Percentiles rank a stretch among this genome's conserved stretches.
Evolutionary conservation across 768 basidiomycete genomes (phyloP).

Genomic region (Naganishia antarctica): DNA sequence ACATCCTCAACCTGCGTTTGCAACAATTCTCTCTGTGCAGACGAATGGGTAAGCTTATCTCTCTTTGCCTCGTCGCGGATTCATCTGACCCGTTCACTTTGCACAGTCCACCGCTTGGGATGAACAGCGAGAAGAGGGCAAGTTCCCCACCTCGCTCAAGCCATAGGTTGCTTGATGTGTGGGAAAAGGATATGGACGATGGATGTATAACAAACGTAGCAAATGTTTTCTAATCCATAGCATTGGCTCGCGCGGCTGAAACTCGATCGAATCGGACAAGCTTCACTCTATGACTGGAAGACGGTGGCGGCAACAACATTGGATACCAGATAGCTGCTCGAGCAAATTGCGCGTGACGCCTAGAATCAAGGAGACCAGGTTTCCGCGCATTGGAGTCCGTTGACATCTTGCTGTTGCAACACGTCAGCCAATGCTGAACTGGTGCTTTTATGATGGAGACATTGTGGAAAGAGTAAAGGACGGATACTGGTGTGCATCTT

Average conservation of each 20-base stretch:
- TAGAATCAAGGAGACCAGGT: too few species aligned
- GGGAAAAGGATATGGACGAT: background rate
- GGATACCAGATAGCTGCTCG: too few species aligned
- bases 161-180: slow-evolving; percentile 51
- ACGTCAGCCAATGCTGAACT: too few species aligned
- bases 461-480: too few species aligned
- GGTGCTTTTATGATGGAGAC: too few species aligned
- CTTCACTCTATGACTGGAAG: too few species aligned
- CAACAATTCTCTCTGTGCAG: slow-evolving; percentile 52
- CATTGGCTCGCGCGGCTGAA: background rate
- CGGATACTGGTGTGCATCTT: too few species aligned
- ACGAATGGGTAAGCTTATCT: slow-evolving; percentile 73
- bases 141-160: slow-evolving; percentile 87
- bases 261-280: background rate
- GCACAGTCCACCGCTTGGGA: slow-evolving; percentile 78
- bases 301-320: too few species aligned
- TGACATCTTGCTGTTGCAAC: too few species aligned
- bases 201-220: background rate
- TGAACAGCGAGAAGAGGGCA: slow-evolving; percentile 86
- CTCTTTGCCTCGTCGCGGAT: background rate
- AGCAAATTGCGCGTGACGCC: too few species aligned
- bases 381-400: too few species aligned
- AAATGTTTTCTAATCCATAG: background rate
- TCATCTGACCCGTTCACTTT: slow-evolving; percentile 6
- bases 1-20: slow-evolving; percentile 9